phyloP scores from a whole-genome alignment of 2,329 filamentous ascomycete genomes.

The Zelopaecilomyces penicillatus region DNA sequence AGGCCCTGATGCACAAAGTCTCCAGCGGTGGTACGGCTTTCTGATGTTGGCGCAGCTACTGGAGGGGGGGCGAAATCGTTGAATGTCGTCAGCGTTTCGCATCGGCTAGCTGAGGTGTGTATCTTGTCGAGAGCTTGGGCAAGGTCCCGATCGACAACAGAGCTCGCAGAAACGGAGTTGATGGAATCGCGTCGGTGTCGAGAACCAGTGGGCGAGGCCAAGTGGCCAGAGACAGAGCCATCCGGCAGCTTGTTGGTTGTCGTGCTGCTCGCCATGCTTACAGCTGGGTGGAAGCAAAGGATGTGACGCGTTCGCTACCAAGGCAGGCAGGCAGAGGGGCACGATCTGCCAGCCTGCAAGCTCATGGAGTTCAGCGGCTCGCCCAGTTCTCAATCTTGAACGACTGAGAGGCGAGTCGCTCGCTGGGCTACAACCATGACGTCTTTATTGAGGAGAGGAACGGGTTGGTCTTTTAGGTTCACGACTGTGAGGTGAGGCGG shows the following conservation, averaged over 20 bases:
- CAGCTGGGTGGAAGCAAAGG: neutral
- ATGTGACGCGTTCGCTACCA: neutral
- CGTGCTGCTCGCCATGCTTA: slow-evolving; percentile 21
- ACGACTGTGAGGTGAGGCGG: too few species aligned
- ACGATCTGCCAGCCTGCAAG: too few species aligned
- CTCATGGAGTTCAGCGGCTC: too few species aligned
- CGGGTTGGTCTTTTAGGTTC: too few species aligned
- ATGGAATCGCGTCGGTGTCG: slow-evolving; percentile 31
- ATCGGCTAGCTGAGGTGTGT: slow-evolving; percentile 79
- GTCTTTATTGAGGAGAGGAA: too few species aligned
- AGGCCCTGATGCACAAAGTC: slow-evolving; percentile 78
- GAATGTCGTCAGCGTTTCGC: slow-evolving; percentile 80
- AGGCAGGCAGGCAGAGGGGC: neutral
- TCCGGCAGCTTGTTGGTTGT: slow-evolving; percentile 20
- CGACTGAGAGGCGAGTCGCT: too few species aligned
- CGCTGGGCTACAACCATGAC: too few species aligned
- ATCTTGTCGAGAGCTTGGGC: slow-evolving; percentile 77
- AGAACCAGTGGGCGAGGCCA: slow-evolving; percentile 22
- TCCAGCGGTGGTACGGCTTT: slow-evolving; percentile 61
- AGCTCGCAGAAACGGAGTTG: slow-evolving; percentile 32
- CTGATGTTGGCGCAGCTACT: slow-evolving; percentile 45
- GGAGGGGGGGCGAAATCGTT: slow-evolving; percentile 80
- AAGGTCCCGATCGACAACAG: slow-evolving; percentile 56
- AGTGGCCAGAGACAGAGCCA: slow-evolving; percentile 18
- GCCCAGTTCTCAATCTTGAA: too few species aligned